Conservation (phyloP, 2,329 filamentous ascomycete species). For the Curvularia sp. region DNA sequence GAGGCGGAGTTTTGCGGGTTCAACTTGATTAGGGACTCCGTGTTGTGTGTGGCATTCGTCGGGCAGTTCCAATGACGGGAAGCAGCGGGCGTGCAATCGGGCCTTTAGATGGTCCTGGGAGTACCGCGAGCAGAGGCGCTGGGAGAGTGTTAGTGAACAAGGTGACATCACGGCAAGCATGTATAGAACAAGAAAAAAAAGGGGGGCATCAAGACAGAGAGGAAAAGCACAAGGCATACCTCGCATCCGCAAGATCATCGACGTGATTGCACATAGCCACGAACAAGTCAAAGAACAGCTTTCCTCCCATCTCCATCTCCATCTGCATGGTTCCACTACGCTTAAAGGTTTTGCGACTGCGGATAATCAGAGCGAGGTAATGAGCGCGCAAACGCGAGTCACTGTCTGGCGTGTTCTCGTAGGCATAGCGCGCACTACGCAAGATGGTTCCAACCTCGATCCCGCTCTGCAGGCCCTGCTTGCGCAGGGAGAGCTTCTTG, state of each 20-base stretch:
- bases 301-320: conserved; percentile 94
- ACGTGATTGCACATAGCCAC: conserved; percentile 98
- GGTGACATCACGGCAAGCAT: conserved; percentile 15
- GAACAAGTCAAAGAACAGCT: conserved; percentile 98
- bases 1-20: conserved; percentile 15
- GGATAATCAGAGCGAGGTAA: conserved; percentile 96
- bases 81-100: conserved; percentile 21
- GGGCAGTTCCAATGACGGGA: conserved; percentile 25
- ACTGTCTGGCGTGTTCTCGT: conserved; percentile 91
- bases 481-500: conserved; percentile 87
- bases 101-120: conserved; percentile 37
- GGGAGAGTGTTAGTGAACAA: conserved; percentile 20
- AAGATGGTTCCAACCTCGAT: conserved; percentile 93
- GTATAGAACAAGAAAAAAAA: background rate
- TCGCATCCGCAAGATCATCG: conserved; percentile 90
- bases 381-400: conserved; percentile 93
- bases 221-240: conserved; percentile 51
- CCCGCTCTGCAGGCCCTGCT: conserved; percentile 91
- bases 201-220: conserved; percentile 6
- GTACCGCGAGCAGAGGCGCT: conserved; percentile 34
- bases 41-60: conserved; percentile 17
- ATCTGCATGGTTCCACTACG: conserved; percentile 97
- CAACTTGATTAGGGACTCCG: conserved; percentile 27
- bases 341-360: conserved; percentile 97
- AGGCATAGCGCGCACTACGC: conserved; percentile 91